Evolutionary conservation across 345 rosid genomes (phyloP).

Genomic region (Lepidium sativum): DNA sequence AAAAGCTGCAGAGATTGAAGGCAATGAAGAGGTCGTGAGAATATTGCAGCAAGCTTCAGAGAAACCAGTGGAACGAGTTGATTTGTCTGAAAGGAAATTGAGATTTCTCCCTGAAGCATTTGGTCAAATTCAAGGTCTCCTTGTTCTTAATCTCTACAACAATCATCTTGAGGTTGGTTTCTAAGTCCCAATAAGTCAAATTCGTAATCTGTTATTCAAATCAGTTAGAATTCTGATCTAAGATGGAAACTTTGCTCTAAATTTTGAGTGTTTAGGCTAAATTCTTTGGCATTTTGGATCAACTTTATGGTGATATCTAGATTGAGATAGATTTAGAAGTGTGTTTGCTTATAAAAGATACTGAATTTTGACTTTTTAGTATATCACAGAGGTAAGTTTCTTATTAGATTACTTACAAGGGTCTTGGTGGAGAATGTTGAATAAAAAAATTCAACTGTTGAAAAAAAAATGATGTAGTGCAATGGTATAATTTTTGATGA

Average conservation of each 20-base stretch:
- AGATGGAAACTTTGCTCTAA: not conserved
- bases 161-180: constrained; percentile 69
- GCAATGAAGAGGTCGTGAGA: constrained; percentile 52
- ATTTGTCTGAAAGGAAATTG: constrained; percentile 52
- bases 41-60: constrained; percentile 48
- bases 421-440: too few relatives aligned
- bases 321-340: not conserved
- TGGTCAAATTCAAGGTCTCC: constrained; percentile 56
- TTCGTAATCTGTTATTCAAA: not conserved
- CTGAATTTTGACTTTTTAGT: too few relatives aligned
- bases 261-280: not conserved
- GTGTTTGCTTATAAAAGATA: not conserved
- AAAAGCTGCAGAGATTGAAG: constrained; percentile 27
- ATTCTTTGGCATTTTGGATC: too few relatives aligned
- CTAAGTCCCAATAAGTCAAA: not conserved
- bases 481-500: too few relatives aligned
- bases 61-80: constrained; percentile 51
- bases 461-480: too few relatives aligned
- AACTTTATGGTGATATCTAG: not conserved
- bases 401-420: too few relatives aligned
- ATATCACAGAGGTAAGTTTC: not conserved
- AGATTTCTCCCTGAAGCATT: constrained; percentile 76
- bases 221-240: not conserved
- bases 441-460: too few relatives aligned
- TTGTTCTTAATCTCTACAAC: constrained; percentile 51